Evolutionary conservation across 805 yeast genomes (phyloP).

Genomic region (Cyberlindnera lachancei): DNA sequence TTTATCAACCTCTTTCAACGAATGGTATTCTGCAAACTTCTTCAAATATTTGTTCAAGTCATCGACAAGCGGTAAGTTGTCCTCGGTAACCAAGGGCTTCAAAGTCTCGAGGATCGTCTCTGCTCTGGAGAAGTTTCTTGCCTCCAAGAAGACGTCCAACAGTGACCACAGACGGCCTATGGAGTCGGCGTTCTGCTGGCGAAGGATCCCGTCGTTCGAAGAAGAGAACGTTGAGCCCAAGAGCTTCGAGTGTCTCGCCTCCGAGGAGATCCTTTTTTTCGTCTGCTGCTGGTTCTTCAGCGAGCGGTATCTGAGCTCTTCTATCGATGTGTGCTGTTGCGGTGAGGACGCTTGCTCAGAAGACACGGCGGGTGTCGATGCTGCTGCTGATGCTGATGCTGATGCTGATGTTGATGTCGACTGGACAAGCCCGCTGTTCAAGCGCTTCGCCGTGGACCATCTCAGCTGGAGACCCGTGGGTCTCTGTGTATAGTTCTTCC

Average conservation of each 20-base stretch:
- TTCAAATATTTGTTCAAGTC: constrained; percentile 61
- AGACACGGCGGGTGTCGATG: too few species aligned
- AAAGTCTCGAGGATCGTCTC: constrained; percentile 58
- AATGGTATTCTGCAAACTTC: constrained; percentile 29
- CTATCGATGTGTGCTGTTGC: constrained; percentile 8
- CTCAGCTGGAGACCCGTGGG: too few species aligned
- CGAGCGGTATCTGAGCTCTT: constrained; percentile 12
- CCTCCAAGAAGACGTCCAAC: constrained; percentile 68
- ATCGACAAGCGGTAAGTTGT: constrained; percentile 44
- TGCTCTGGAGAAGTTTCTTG: constrained; percentile 63
- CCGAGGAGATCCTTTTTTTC: not conserved
- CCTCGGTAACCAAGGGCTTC: constrained; percentile 36
- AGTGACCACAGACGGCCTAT: constrained; percentile 67
- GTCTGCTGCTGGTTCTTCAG: not conserved
- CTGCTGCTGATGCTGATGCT: too few species aligned
- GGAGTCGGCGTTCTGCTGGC: constrained; percentile 37
- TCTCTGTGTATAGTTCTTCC: not conserved
- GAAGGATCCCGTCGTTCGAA: constrained; percentile 13
- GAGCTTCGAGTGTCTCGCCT: constrained; percentile 4
- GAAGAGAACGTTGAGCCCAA: constrained; percentile 16
- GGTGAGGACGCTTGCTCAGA: too few species aligned
- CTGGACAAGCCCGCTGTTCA: too few species aligned
- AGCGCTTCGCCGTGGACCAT: too few species aligned
- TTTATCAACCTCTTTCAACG: constrained; percentile 34
- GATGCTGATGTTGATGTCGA: too few species aligned